These are phyloP conservation scores for Xylaria curta DNA, from an alignment of 495 filamentous ascomycete species.

Conservation along the genomic window DNA sequence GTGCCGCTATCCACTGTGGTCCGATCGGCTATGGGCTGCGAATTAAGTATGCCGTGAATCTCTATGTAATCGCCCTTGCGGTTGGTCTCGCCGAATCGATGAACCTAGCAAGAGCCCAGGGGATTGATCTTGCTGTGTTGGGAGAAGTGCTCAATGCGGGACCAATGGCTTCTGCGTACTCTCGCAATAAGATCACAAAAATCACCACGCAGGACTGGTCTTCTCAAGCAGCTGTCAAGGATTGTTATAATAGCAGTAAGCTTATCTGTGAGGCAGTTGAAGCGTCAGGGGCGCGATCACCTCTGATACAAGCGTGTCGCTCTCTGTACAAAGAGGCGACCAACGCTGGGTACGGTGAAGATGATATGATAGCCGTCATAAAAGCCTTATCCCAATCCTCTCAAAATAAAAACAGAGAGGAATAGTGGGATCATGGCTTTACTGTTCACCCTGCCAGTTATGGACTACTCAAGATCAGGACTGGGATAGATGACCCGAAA, in stretches of 20 bases:
- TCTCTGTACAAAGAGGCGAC: conserved; percentile 22
- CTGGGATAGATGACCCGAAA: neutral
- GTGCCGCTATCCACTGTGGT: conserved; percentile 26
- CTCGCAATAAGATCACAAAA: conserved; percentile 21
- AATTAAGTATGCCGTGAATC: conserved; percentile 28
- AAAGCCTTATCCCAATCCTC: conserved; percentile 6
- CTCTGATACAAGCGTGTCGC: conserved; percentile 20
- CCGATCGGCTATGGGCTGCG: conserved; percentile 20
- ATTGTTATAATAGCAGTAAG: conserved; percentile 29
- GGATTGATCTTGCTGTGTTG: conserved; percentile 19
- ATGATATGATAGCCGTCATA: conserved; percentile 14
- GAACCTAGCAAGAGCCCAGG: conserved; percentile 24
- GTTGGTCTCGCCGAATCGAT: conserved; percentile 27
- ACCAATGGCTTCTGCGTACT: conserved; percentile 24
- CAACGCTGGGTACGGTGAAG: conserved; percentile 6
- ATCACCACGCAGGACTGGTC: conserved; percentile 23
- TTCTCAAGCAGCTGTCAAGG: conserved; percentile 23
- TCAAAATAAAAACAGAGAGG: neutral
- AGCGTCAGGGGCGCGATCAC: conserved; percentile 13
- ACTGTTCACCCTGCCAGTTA: neutral
- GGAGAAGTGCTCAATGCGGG: conserved; percentile 26
- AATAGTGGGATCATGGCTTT: neutral
- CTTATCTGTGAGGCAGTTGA: conserved; percentile 24
- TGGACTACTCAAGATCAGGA: neutral
- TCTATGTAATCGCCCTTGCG: conserved; percentile 25